Base-by-base conservation (phyloP, 2,329 filamentous ascomycete species). In the Canariomyces notabilis region DNA sequence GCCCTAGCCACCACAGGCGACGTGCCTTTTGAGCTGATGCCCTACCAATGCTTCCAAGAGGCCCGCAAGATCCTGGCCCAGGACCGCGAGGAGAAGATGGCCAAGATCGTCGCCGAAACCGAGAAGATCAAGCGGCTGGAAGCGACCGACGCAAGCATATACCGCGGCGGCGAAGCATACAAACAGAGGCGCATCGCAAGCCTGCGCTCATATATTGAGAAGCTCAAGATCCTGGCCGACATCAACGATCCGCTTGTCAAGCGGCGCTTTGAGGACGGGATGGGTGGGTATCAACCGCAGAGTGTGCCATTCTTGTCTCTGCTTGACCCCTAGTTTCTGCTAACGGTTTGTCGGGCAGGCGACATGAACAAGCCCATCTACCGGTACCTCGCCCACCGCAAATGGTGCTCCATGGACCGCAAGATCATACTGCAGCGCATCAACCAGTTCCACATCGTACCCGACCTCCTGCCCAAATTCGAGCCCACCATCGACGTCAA, bases 351-450 rank as follows among this genome's bases (percentile, higher is more conserved):
- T 6, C n/a, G 12, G 14, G 33, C 55, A 96, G 90, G 86, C 55
- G 89, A 97, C 67, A 91, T 97, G 89, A 84, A 80, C 72, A 95
- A 95, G 67, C 91, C 91, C 53, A 90, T 98, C 63, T 98, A 98
- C 73, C 87, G 91, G 54, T 79, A 87, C 67, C 83, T 97, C 41
- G 88, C 91, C 50, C 80, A 95, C 62, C 73, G 77, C 59, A 89
- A 94, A 72, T 98, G 93, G 93, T 82, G 84, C 57, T 75, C 81
- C 54, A 89, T 93, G 71, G 84, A 89, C 63, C 81, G 85, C 58
- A 80, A 82, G 58, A 71, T 97, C 53, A 79, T 94, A 53, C 74
- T 82, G 52, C 93, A 98, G 73, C 85, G 93, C 62, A 85, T 97
- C 61, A 73, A 79, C 39, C 89, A 95, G 65, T 85, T 97, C 75